A percentile compares a stretch with the other conserved stretches of the same genome.
Conservation (phyloP, 306 rosid genomes). For the Canavalia gladiata region DNA sequence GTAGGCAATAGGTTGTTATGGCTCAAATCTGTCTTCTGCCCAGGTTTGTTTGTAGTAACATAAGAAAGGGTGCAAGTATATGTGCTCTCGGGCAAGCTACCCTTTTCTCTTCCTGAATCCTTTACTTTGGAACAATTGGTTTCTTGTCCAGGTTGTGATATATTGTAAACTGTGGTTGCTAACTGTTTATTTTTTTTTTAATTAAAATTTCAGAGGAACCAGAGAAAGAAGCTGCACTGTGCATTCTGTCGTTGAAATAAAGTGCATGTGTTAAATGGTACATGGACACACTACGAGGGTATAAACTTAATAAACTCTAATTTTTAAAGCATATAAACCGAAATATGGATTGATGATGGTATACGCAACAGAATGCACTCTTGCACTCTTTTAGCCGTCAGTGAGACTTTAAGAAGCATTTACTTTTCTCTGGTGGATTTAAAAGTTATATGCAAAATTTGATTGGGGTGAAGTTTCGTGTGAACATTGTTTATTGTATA, state of each 20-base stretch:
- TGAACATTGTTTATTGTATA: slow-evolving; percentile 38
- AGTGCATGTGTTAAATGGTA: slow-evolving; percentile 48
- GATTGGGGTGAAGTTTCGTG: slow-evolving; percentile 40
- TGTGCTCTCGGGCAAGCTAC: slow-evolving; percentile 3
- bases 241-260: slow-evolving; percentile 52
- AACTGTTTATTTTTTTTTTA: slow-evolving; percentile 14
- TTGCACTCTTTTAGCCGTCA: slow-evolving; percentile 49
- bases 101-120: background rate
- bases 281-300: slow-evolving; percentile 46
- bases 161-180: background rate
- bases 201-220: slow-evolving; percentile 39
- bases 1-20: too few species aligned
- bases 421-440: slow-evolving; percentile 47
- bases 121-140: background rate
- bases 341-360: slow-evolving; percentile 49
- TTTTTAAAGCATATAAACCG: slow-evolving; percentile 40
- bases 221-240: slow-evolving; percentile 41
- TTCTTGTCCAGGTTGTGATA: background rate
- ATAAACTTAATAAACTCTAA: slow-evolving; percentile 51
- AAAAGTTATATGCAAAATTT: slow-evolving; percentile 23
- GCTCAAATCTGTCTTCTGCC: too few species aligned
- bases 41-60: background rate
- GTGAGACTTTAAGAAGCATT: slow-evolving; percentile 24
- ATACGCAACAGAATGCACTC: slow-evolving; percentile 45
- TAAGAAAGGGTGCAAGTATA: background rate